Evolutionary conservation across 2,329 filamentous ascomycete species (phyloP), one percentile per base, ranked within the genome.

Genomic region (Talaromyces sp.): DNA sequence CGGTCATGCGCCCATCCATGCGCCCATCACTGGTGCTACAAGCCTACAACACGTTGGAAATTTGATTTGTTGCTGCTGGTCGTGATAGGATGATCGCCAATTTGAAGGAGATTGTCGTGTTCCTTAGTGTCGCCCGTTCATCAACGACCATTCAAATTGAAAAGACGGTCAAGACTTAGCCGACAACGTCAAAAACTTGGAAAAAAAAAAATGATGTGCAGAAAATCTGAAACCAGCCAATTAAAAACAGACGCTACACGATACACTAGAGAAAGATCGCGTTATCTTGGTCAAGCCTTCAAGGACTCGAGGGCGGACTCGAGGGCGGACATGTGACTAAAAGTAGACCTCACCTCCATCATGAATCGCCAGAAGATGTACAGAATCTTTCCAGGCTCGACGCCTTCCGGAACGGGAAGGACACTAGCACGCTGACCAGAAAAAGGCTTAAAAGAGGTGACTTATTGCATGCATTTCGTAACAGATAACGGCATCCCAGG

Each of bases 1-100:
- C 58, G 45, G 58, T 60, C 58, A 60, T 48, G 58, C 58, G 58
- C 58, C 43, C 58, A 60, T 60, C 41, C 58, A 60, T 48, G 58
- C 58, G 58, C 58, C 43, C 58, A 60, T 60, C 41, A 22, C 16
- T 43, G 39, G 57, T 52, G 48, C 27, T n/a, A 9, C 13, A 27
- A 14, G 19, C n/a, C 43, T 24, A 5, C n/a, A 50, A 33, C 48
- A 52, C 48, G 48, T 52, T 52, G 27, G 27, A 52, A 52, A 19
- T 52, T 52, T n/a, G 11, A 50, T 33, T 31, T 31, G 10, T 33
- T 33, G n/a, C 24, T n/a, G 24, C 16, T 33, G 27, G 33, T 52
- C 14, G 10, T 52, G 27, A 33, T 33, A n/a, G 16, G 22, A n/a
- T 27, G 37, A 58, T 24, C 57, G 6, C 37, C 31, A 22, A 13